These are phyloP conservation scores for Ulvella scutata DNA, from an alignment of 139 green algal species.

Conservation along the genomic window DNA sequence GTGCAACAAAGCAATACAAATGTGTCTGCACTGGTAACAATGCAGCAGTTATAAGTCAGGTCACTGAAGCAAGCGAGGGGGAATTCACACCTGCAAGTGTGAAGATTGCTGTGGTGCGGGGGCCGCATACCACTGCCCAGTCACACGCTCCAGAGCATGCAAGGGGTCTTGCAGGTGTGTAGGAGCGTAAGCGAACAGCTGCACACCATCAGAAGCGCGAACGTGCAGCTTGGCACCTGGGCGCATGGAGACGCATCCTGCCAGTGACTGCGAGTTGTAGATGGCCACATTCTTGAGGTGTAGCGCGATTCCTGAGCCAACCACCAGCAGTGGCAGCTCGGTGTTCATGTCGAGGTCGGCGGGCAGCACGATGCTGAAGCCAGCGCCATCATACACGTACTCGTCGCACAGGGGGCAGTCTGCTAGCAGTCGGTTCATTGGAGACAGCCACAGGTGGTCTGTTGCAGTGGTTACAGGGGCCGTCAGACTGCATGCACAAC, in stretches of 20 bases:
- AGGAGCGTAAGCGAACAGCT: conserved; percentile 5
- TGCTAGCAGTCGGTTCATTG: conserved; percentile 64
- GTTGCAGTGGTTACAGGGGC: conserved; percentile 9
- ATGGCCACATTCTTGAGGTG: conserved; percentile 63
- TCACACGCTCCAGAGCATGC: not conserved
- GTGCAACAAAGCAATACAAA: too few species aligned
- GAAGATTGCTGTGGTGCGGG: not conserved
- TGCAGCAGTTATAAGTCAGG: too few species aligned
- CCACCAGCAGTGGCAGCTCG: conserved; percentile 62
- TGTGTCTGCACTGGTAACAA: too few species aligned
- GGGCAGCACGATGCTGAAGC: conserved; percentile 44
- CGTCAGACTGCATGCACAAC: not conserved
- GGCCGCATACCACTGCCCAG: not conserved
- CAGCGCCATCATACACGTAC: conserved; percentile 59
- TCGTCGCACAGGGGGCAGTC: conserved; percentile 30
- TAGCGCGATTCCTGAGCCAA: conserved; percentile 54
- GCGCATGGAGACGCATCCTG: conserved; percentile 41
- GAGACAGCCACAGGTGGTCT: conserved; percentile 63
- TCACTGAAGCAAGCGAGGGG: too few species aligned
- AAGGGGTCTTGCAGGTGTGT: not conserved
- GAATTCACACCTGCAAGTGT: not conserved
- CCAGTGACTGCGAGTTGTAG: conserved; percentile 44
- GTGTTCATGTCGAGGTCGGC: conserved; percentile 28
- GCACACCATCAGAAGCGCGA: conserved; percentile 4
- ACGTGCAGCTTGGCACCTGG: conserved; percentile 26